Percentiles rank a stretch among this genome's conserved stretches.
Conservation (phyloP, 352 stramenopile species). For the Pelagophyceae sp. region DNA sequence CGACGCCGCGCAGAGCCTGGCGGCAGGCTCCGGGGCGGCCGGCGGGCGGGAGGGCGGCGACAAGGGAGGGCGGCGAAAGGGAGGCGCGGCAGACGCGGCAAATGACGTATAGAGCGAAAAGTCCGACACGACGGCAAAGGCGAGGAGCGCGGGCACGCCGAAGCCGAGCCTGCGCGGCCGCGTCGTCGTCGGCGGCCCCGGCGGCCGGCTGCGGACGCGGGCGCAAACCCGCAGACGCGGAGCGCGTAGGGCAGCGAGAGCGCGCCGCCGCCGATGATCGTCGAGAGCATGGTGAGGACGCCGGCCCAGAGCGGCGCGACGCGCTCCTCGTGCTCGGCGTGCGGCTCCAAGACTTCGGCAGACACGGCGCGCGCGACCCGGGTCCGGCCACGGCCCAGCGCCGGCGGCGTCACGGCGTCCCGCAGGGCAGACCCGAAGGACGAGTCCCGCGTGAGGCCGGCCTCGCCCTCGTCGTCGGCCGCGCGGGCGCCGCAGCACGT, state of each 20-base stretch:
- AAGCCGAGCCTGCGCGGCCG: no score
- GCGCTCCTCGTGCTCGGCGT: neutral
- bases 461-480: no score
- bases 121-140: neutral
- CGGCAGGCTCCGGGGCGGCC: no score
- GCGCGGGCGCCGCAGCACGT: no score
- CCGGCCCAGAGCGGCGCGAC: neutral
- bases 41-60: no score
- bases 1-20: slow-evolving; percentile 3
- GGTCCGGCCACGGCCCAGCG: neutral
- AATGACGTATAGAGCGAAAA: neutral
- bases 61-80: no score
- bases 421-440: neutral
- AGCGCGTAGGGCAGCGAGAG: slow-evolving; percentile 11
- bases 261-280: slow-evolving; percentile 10
- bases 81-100: no score
- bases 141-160: neutral
- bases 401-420: neutral
- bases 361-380: neutral
- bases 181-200: no score
- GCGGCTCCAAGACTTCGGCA: neutral
- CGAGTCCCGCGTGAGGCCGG: no score
- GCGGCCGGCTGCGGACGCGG: no score
- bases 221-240: neutral
- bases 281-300: slow-evolving; percentile 3